Base-by-base conservation (phyloP, 202 grass and related monocot genomes). In the Setaria viridis region DNA sequence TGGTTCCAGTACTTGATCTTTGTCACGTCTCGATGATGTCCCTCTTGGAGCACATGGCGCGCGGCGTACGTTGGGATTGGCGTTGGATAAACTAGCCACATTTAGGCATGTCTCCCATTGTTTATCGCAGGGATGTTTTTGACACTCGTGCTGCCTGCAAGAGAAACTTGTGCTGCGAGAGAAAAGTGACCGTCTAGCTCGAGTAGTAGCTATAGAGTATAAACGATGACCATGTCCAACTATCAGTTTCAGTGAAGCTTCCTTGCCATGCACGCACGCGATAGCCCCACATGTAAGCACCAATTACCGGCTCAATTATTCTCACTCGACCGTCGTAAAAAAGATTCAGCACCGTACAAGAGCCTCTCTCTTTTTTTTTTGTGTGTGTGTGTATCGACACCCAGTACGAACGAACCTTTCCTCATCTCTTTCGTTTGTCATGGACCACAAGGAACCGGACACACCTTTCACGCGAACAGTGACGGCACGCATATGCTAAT, bases 201-300 rank as follows among this genome's bases (percentile, higher is more conserved):
- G 39, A 41, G 35, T 37, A 37, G 35, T 37, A 33, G 60, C 63
- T 37, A 66, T 5, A 20, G 3, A 6, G 39, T 41, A 46, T 1
- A 7, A 46, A 7, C 1, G 39, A 41, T 25, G 51, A 76, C 73
- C 60, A 7, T 67, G 77, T 67, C 45, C 14, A 56, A 50, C 1
- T 7, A 11, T 63, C 45, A 25, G 55, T 45, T 86, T 86, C 88
- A 1, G 4, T 56, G 88, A 89, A 85, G 72, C 72, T 86, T 86
- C 83, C 46, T 72, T 7, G 35, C 11, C 34, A 57, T 48, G 17
- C 21, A 56, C n/a, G 11, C 8, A 67, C 37, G 37, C 37, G 11
- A 1, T 46, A 68, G 2, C 19, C 17, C 6, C 34, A 39, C 35
- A 19, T 19, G 5, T 10, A 10, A 11, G 57, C n/a, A 60, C n/a